Base-by-base conservation (phyloP, 75 land plant species). In the Selaginella moellendorffii region DNA sequence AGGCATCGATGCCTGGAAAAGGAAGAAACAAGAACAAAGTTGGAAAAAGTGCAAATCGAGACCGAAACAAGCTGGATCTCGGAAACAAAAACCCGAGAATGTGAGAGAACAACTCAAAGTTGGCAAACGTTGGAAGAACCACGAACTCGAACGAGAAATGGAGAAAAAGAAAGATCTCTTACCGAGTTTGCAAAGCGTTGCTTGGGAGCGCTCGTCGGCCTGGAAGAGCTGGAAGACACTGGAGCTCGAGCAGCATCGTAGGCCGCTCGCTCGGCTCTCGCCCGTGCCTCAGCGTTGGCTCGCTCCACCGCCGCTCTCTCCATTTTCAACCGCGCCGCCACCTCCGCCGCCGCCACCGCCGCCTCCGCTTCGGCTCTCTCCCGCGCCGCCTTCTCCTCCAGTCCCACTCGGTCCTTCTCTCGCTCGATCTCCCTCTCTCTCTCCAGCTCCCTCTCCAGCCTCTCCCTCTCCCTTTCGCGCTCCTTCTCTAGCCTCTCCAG, bases 401-500 rank as follows among this genome's bases (percentile, higher is more conserved):
- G 9, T 8, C 59, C 23, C 23, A 21, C 59, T 56, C 24, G 5
- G 19, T 56, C 59, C 19, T 24, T 56, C 24, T 56, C 59, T 8
- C 21, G 5, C 24, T 56, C 59, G 5, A 19, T 56, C 59, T 56
- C 59, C n/a, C 59, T 56, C n/a, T 56, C 23, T 56, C 59, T 56
- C 24, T 56, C 59, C 24, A 2, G 19, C 19, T 56, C 59, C 14
- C 59, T 56, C 19, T 46, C 51, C 18, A 46, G 51, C 51, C 51
- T 46, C 51, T 18, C 18, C 18, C 59, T 56, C 19, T 24, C 24
- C 59, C 24, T 5, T 24, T 21, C 23, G 17, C 24, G 59, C 59
- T 56, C 59, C 24, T 24, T 56, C 59, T 56, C 59, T 56, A 56
- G 24, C 59, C 59, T 56, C 59, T 56, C 46, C 46, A 36, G 14